Conservation (phyloP, 768 basidiomycete species). For the Suillus subalutaceus region DNA sequence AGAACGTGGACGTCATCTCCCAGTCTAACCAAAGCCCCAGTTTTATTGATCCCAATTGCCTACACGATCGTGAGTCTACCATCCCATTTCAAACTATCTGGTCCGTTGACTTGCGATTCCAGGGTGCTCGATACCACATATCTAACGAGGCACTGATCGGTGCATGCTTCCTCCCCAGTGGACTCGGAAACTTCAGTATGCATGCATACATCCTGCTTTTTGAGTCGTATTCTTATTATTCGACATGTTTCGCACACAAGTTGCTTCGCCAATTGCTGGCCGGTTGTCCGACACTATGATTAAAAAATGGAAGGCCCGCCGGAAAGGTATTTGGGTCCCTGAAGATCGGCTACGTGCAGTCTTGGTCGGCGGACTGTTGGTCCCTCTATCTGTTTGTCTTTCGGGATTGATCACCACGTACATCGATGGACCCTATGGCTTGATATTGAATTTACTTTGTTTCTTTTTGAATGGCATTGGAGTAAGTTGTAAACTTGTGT, state of each 20-base stretch:
- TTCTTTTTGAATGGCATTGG: conserved; percentile 65
- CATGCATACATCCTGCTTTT: background rate
- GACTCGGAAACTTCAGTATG: conserved; percentile 55
- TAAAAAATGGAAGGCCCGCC: conserved; percentile 43
- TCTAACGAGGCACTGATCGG: conserved; percentile 60
- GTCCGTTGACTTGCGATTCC: background rate
- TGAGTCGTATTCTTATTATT: background rate
- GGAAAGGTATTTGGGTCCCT: conserved; percentile 26
- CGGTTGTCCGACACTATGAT: conserved; percentile 56
- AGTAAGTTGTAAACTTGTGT: conserved; percentile 36
- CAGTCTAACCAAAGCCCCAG: conserved; percentile 15
- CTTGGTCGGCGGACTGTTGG: conserved; percentile 41
- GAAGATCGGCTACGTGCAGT: conserved; percentile 39
- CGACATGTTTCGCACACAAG: conserved; percentile 28
- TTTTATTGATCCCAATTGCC: conserved; percentile 54
- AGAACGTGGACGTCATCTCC: background rate
- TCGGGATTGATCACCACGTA: conserved; percentile 50
- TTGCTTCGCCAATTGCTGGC: conserved; percentile 60
- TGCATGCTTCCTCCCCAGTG: conserved; percentile 61
- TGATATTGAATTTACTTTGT: conserved; percentile 51
- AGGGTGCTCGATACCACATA: conserved; percentile 61
- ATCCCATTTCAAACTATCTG: conserved; percentile 22
- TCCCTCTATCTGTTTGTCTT: conserved; percentile 51
- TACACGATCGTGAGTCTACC: conserved; percentile 55
- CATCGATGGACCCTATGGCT: conserved; percentile 47